Evolutionary conservation across 495 filamentous ascomycete species (phyloP).

Genomic region (Aspergillus saccharolyticus): DNA sequence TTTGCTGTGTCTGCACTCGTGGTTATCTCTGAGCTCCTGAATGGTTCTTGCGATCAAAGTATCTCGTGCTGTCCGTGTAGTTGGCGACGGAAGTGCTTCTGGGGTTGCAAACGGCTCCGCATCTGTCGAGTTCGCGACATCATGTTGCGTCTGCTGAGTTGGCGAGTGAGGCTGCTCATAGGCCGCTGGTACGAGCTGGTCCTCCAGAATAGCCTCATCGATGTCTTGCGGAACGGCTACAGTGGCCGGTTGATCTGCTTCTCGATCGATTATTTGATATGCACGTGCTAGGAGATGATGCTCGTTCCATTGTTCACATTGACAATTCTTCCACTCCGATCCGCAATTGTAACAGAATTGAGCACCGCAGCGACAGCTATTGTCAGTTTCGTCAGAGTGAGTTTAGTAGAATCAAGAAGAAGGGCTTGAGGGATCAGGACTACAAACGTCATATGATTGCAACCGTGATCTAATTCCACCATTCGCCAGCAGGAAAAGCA

Average conservation of each 20-base stretch:
- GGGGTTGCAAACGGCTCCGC: too few relatives aligned
- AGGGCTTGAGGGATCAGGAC: constrained; percentile 2
- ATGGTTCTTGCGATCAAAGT: constrained; percentile 4
- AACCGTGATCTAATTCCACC: constrained; percentile 40
- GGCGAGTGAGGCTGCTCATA: too few relatives aligned
- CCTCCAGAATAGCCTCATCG: background rate
- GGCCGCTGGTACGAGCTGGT: background rate
- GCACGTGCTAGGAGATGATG: constrained; percentile 29
- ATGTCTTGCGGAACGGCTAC: background rate
- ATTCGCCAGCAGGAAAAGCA: constrained; percentile 34
- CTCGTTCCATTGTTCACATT: constrained; percentile 40
- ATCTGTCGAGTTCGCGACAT: too few relatives aligned
- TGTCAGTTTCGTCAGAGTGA: background rate
- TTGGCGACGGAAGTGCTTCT: too few relatives aligned
- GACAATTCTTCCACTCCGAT: constrained; percentile 45
- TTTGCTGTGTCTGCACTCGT: constrained; percentile 22
- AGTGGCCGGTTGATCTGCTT: constrained; percentile 10
- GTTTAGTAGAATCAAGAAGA: background rate
- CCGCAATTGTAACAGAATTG: constrained; percentile 59
- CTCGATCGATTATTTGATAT: constrained; percentile 29
- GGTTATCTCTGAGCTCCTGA: constrained; percentile 17
- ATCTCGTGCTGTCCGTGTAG: constrained; percentile 1
- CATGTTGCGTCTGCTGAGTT: too few relatives aligned
- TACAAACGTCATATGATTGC: constrained; percentile 42
- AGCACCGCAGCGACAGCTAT: constrained; percentile 47